Conservation (phyloP, 768 basidiomycete species). For the Lactarius vividus region DNA sequence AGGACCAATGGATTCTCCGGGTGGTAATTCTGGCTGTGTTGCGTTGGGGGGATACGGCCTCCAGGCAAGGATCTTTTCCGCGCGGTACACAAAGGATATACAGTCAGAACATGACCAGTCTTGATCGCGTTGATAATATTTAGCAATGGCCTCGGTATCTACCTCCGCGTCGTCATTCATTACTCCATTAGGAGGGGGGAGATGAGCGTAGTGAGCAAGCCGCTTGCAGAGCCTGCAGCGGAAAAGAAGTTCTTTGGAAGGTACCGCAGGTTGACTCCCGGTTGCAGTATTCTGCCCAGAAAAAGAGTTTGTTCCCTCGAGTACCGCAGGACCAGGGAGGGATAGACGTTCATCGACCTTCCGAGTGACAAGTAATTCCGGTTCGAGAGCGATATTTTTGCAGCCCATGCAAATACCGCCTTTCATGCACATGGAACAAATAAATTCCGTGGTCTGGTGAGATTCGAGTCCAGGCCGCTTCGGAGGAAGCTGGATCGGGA, state of each 20-base stretch:
- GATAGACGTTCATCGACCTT: conserved; percentile 5
- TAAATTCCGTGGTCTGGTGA: conserved; percentile 70
- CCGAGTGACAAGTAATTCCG: conserved; percentile 36
- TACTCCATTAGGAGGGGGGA: conserved; percentile 47
- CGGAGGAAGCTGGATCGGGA: conserved; percentile 5
- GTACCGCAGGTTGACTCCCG: not conserved
- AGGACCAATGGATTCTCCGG: conserved; percentile 45
- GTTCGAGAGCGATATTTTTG: conserved; percentile 51
- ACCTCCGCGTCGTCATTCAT: conserved; percentile 33
- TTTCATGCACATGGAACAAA: conserved; percentile 71
- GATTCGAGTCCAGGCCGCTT: conserved; percentile 22
- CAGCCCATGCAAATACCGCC: conserved; percentile 81
- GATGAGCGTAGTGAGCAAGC: conserved; percentile 75
- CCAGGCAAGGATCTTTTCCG: conserved; percentile 93
- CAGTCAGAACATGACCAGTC: conserved; percentile 79
- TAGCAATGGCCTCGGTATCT: conserved; percentile 46
- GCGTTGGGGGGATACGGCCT: conserved; percentile 71
- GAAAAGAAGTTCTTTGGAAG: conserved; percentile 56
- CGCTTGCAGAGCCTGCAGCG: conserved; percentile 84
- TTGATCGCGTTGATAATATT: conserved; percentile 53
- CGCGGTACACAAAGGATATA: conserved; percentile 58
- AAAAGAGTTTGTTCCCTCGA: not conserved
- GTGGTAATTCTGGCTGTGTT: conserved; percentile 45
- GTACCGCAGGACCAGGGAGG: not conserved
- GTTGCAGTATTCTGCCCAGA: not conserved